Evolutionary conservation across 2,329 filamentous ascomycete species (phyloP), one percentile per base, ranked within the genome.

Genomic region (Paecilomyces niveus): DNA sequence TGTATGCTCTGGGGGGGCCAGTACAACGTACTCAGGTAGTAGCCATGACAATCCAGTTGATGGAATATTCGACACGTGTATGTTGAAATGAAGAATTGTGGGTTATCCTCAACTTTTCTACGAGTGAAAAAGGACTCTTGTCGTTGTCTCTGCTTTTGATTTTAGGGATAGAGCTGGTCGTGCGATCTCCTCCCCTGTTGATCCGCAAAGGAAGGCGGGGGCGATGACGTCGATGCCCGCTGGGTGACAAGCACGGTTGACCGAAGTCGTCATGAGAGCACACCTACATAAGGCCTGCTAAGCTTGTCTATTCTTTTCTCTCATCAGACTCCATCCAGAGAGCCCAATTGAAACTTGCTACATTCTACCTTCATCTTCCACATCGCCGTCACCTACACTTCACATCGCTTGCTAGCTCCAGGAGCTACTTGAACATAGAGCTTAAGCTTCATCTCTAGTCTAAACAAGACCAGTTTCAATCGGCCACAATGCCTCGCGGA

Each of bases 401-500:
- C n/a, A 50, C 33, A 15, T 53, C 15, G 18, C 8, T 29, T 31
- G 11, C 21, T 52, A 32, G 26, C 29, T 54, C 26, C 13, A 35
- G 31, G 8, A 57, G 45, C 50, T 50, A 50, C 24, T 21, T 18
- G 39, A 45, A 21, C 15, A 18, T 7, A 39, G 35, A 39, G 35
- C 15, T 39, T 39, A n/a, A n/a, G 35, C 35, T 45, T 52, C 15
- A 29, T 22, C 54, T 18, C 22, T 24, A 24, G 11, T 15, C 10
- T 22, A 21, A n/a, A 6, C 18, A 39, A 49, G 32, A 50, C 62
- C 8, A 52, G 22, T 56, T 45, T 22, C n/a, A 35, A 60, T 54
- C 11, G 24, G 21, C 33, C 67, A 76, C 58, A 52, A 91, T 90
- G 88, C 76, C 85, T 74, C 87, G 87, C 73, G 89, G 87, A 79